phyloP scores from a whole-genome alignment of 2,329 filamentous ascomycete genomes.

The Gaeumannomyces sp. region DNA sequence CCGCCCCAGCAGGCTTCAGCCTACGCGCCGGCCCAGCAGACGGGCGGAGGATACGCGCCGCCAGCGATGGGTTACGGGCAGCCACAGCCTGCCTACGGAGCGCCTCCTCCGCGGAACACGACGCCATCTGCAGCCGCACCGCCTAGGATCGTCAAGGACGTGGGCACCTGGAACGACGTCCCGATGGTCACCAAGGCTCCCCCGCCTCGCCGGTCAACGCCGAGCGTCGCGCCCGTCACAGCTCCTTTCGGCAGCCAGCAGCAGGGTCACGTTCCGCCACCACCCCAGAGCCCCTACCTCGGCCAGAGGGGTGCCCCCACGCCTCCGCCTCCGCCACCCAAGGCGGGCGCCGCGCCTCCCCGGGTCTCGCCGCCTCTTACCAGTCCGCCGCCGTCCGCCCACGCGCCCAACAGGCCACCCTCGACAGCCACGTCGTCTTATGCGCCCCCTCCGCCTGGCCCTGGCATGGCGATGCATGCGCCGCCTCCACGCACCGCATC shows the following conservation, averaged over 20 bases:
- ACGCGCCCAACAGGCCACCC: conserved; percentile 40
- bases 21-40: conserved; percentile 14
- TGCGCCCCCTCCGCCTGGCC: conserved; percentile 47
- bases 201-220: conserved; percentile 68
- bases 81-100: conserved; percentile 25
- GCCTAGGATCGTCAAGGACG: conserved; percentile 60
- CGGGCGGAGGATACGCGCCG: conserved; percentile 45
- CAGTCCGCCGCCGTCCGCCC: conserved; percentile 45
- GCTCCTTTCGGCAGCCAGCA: conserved; percentile 69
- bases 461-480: conserved; percentile 37
- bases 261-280: conserved; percentile 44
- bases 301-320: conserved; percentile 56
- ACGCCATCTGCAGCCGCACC: conserved; percentile 63
- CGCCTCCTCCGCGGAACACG: conserved; percentile 45
- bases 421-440: conserved; percentile 58
- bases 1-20: conserved; percentile 22
- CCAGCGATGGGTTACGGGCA: conserved; percentile 33
- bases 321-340: conserved; percentile 77
- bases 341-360: conserved; percentile 58
- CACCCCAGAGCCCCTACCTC: conserved; percentile 52
- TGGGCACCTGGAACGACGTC: conserved; percentile 89
- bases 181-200: conserved; percentile 74
- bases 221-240: conserved; percentile 61
- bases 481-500: conserved; percentile 70
- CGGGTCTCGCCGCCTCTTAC: conserved; percentile 67